A percentile compares a stretch with the other conserved stretches of the same genome.
Conservation (phyloP, 495 filamentous ascomycete genomes). For the Annulohypoxylon bovei region DNA sequence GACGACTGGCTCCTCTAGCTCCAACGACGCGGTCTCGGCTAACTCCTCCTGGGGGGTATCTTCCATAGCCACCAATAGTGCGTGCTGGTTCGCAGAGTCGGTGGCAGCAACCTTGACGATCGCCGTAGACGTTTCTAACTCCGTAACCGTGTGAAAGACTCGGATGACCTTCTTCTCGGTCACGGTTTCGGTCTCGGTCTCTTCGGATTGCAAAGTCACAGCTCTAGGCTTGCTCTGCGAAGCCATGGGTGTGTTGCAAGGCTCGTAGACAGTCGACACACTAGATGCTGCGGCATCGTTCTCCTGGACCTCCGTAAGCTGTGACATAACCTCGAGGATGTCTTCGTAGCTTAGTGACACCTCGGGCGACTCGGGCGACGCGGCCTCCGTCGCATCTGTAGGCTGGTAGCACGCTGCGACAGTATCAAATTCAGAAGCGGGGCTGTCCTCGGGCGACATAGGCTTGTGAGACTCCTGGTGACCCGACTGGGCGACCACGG, state of each 20-base stretch:
- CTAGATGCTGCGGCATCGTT: background rate
- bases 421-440: background rate
- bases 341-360: background rate
- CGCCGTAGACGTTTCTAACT: slow-evolving; percentile 37
- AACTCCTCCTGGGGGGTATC: slow-evolving; percentile 4
- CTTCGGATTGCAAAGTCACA: slow-evolving; percentile 17
- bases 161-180: slow-evolving; percentile 49
- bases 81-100: slow-evolving; percentile 9
- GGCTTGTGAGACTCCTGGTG: background rate
- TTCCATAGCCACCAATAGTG: slow-evolving; percentile 24
- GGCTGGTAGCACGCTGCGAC: background rate
- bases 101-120: slow-evolving; percentile 40
- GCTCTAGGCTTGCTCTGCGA: background rate
- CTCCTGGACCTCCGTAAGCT: slow-evolving; percentile 12
- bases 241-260: slow-evolving; percentile 29
- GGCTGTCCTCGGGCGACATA: background rate
- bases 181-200: slow-evolving; percentile 38
- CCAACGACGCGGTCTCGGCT: background rate
- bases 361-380: background rate
- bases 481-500: background rate
- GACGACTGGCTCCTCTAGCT: background rate
- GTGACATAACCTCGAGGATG: background rate
- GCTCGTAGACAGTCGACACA: slow-evolving; percentile 38
- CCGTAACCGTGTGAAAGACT: slow-evolving; percentile 54
- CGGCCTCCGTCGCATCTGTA: background rate